Evolutionary conservation across 2,329 filamentous ascomycete species (phyloP).

Genomic region (Colletotrichum scovillei): DNA sequence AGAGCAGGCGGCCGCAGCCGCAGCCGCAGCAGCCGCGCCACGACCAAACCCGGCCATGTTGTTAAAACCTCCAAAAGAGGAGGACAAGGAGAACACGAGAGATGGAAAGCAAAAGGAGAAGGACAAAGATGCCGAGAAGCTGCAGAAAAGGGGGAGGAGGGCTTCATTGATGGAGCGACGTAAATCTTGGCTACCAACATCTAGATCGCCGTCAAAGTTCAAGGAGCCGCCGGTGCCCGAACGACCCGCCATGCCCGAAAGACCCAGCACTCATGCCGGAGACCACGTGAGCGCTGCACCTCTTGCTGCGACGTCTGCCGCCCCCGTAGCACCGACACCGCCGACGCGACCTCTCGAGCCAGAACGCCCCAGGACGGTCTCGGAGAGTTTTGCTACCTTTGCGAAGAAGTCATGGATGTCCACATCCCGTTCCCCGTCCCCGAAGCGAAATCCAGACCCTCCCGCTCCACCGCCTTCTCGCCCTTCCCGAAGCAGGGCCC

Average conservation of each 20-base stretch:
- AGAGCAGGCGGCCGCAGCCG: conserved; percentile 38
- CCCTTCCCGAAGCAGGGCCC: conserved; percentile 21
- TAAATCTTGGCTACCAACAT: conserved; percentile 63
- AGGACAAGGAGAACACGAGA: conserved; percentile 28
- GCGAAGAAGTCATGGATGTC: conserved; percentile 64
- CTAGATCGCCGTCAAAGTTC: conserved; percentile 54
- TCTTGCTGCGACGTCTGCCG: conserved; percentile 19
- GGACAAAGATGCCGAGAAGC: conserved; percentile 10
- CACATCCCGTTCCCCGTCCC: conserved; percentile 61
- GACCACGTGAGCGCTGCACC: conserved; percentile 23
- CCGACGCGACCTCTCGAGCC: conserved; percentile 39
- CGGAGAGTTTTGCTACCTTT: conserved; percentile 62
- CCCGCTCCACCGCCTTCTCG: conserved; percentile 36
- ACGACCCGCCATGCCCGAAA: conserved; percentile 34
- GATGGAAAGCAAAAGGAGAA: conserved; percentile 33
- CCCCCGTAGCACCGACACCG: conserved; percentile 27
- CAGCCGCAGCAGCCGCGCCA: neutral
- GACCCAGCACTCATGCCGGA: conserved; percentile 32
- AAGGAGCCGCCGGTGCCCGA: conserved; percentile 44
- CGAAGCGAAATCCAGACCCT: conserved; percentile 47
- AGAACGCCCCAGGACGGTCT: conserved; percentile 52
- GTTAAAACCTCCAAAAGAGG: conserved; percentile 19
- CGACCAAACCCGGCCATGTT: conserved; percentile 17
- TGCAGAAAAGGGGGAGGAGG: conserved; percentile 47
- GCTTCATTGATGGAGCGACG: conserved; percentile 61